Evolutionary conservation across 208 protist species (phyloP).

Genomic region (Leishmania mexicana): DNA sequence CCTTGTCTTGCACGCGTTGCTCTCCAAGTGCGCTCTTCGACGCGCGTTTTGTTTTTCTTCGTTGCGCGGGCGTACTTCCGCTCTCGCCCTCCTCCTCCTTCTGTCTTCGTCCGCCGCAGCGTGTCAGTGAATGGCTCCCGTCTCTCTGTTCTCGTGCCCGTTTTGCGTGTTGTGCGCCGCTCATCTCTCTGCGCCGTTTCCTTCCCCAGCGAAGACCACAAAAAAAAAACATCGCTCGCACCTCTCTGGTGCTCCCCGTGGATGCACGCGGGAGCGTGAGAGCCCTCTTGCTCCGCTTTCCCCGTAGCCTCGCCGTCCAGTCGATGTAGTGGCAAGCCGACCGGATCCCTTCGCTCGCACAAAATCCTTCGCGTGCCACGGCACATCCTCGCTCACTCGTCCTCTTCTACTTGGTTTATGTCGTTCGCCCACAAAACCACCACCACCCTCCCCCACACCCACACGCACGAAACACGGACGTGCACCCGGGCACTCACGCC

Average conservation of each 20-base stretch:
- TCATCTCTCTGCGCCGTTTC: not conserved
- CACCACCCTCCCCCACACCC: no score
- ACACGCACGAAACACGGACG: not conserved
- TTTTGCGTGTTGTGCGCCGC: not conserved
- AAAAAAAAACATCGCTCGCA: not conserved
- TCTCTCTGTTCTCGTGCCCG: not conserved
- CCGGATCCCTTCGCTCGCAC: not conserved
- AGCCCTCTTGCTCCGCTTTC: not conserved
- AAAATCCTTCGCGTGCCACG: not conserved
- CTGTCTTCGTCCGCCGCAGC: not conserved
- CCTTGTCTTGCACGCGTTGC: not conserved
- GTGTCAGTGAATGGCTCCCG: not conserved
- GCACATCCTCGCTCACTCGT: not conserved
- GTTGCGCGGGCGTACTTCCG: not conserved
- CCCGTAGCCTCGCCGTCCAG: not conserved
- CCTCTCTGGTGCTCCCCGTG: not conserved
- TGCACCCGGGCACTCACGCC: not conserved
- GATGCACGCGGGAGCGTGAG: not conserved
- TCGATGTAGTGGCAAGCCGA: not conserved
- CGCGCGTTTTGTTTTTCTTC: not conserved
- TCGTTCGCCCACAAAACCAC: not conserved
- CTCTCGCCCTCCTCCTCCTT: not conserved
- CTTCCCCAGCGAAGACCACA: not conserved
- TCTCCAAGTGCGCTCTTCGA: not conserved
- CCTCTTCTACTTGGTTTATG: not conserved